Base-by-base conservation (phyloP, 164 flowering plant species). In the Santalum album region DNA sequence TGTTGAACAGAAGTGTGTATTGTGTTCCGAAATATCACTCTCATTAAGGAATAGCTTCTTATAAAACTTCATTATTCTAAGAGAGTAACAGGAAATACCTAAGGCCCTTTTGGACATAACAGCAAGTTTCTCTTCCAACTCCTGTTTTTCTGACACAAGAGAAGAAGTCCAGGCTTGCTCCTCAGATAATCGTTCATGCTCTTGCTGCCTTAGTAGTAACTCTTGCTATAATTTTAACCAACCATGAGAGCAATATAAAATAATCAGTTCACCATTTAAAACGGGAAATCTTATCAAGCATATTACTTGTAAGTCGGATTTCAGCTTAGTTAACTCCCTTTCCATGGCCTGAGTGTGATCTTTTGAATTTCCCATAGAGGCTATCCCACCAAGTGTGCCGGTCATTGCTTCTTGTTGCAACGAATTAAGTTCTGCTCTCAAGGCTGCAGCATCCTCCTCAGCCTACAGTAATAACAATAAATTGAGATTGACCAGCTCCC, bases 391-490 rank as follows among this genome's bases (percentile, higher is more conserved):
- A 34, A 69, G 56, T 19, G 72, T 60, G 67, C 72, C 66, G 56
- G 50, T 72, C 76, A 78, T 73, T 53, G 77, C 73, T 67, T 88
- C 95, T 59, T 86, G 91, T 58, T 88, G 98, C 47, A 92, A 65
- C 12, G 70, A 73, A 67, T 84, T 86, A 29, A 92, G 61, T 66
- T 92, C 96, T 18, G 91, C 83, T 77, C 96, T 81, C 72, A 92
- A 61, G 42, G 96, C 65, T 39, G 91, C 89, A 14, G 96, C 89
- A 72, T 86, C 89, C 74, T 92, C 95, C 68, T 92, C 96, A 24
- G 98, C 95, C 96, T 92, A 72, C 50, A 68, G 20, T 58, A 52
- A 18, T 44, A 60, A 50, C 61, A 15, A 68, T 63, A 51, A 59
- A 14, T 57, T 29, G 16, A 51, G 47, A 63, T 24, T 25, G 18